Evolutionary conservation across 1,284 basidiomycete genomes (phyloP).

Genomic region (Coriolopsis trogii): DNA sequence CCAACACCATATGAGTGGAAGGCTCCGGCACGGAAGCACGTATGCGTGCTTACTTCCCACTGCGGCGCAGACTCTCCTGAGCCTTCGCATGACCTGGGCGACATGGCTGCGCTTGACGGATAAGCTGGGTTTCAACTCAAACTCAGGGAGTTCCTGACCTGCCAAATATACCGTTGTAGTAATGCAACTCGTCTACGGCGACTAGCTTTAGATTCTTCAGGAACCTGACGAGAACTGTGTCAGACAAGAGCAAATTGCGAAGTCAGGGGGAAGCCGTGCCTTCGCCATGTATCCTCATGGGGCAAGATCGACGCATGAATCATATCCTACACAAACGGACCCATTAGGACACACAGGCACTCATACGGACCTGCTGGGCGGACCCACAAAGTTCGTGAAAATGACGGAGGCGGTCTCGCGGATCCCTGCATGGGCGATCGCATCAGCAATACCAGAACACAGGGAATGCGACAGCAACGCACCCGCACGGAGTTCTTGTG

Average conservation of each 20-base stretch:
- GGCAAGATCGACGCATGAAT: constrained; percentile 87
- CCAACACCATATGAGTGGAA: not conserved
- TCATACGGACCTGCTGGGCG: not conserved
- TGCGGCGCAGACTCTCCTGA: constrained; percentile 82
- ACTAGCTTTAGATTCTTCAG: constrained; percentile 77
- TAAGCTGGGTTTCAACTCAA: not conserved
- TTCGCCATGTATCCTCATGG: constrained; percentile 84
- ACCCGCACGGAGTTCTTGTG: constrained; percentile 65
- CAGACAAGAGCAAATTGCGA: not conserved
- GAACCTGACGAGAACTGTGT: constrained; percentile 49
- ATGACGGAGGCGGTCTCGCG: constrained; percentile 70
- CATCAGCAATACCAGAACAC: not conserved
- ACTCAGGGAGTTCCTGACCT: constrained; percentile 46
- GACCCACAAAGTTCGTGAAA: constrained; percentile 75
- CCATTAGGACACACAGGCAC: constrained; percentile 12
- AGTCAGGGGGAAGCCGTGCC: constrained; percentile 40
- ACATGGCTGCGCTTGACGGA: constrained; percentile 58
- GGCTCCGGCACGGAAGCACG: too few relatives aligned
- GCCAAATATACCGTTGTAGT: constrained; percentile 74
- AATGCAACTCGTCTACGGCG: constrained; percentile 86
- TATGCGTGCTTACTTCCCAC: constrained; percentile 71
- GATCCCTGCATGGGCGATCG: constrained; percentile 46
- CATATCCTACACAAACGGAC: constrained; percentile 66
- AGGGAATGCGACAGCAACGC: constrained; percentile 8
- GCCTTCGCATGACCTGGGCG: constrained; percentile 75